These are phyloP conservation scores for Aureobasidium uvarum DNA, from an alignment of 2,329 filamentous ascomycete genomes.

Conservation along the genomic window DNA sequence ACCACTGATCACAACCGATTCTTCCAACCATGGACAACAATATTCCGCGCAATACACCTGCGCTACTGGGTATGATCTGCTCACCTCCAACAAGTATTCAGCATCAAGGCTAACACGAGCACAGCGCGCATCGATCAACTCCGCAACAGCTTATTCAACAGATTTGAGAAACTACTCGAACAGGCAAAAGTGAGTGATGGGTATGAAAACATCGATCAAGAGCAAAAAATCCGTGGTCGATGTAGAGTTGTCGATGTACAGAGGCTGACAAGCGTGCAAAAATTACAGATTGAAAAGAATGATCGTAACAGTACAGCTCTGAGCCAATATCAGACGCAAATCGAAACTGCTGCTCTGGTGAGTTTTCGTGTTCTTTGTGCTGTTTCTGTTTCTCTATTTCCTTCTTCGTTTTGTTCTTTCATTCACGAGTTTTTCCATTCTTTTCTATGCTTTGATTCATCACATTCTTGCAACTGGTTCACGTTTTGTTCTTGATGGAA, in stretches of 20 bases:
- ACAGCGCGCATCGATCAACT: conserved; percentile 44
- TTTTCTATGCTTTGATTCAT: neutral
- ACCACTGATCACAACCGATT: neutral
- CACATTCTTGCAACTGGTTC: neutral
- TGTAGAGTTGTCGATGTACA: neutral
- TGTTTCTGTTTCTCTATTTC: neutral
- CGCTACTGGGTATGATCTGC: conserved; percentile 38
- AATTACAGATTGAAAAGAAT: conserved; percentile 47
- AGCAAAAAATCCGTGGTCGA: neutral
- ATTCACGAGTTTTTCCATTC: neutral
- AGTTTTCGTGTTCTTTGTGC: conserved; percentile 29
- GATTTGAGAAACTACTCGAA: conserved; percentile 57
- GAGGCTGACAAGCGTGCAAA: neutral
- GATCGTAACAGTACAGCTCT: conserved; percentile 58
- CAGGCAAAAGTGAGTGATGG: conserved; percentile 49
- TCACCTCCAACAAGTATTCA: neutral
- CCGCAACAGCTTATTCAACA: conserved; percentile 47
- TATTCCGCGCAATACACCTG: conserved; percentile 45
- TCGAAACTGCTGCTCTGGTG: conserved; percentile 59
- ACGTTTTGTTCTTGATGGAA: neutral
- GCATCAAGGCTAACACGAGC: neutral
- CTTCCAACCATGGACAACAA: conserved; percentile 41
- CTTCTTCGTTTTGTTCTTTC: neutral
- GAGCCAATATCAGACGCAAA: conserved; percentile 57
- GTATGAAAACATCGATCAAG: neutral